Conservation (phyloP, 192 early-diverging fungal genomes). For the Coemansia sp. region DNA sequence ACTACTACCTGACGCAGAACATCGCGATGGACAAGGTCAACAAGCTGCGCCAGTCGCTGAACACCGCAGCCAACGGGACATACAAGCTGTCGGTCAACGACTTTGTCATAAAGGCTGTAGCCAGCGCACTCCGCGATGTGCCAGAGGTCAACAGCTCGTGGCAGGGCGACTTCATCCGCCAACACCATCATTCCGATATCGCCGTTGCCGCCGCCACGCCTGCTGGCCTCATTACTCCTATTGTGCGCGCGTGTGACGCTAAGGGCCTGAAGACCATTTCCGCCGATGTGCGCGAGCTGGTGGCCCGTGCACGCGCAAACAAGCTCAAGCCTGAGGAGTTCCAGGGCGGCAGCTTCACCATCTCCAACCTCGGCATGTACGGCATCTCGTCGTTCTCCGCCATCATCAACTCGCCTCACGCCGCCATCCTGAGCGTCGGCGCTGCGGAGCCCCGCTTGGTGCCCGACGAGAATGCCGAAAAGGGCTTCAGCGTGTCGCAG, state of each 20-base stretch:
- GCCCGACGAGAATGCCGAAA: constrained; percentile 62
- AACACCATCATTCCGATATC: constrained; percentile 92
- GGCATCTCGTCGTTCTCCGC: constrained; percentile 94
- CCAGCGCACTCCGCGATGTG: constrained; percentile 84
- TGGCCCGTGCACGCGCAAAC: constrained; percentile 77
- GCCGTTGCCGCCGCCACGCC: constrained; percentile 95
- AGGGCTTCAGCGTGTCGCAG: constrained; percentile 70
- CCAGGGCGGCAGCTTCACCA: constrained; percentile 97
- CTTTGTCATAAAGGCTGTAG: constrained; percentile 96
- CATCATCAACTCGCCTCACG: constrained; percentile 96
- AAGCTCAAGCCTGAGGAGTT: constrained; percentile 95
- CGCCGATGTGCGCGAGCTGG: constrained; percentile 82
- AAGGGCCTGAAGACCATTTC: constrained; percentile 89
- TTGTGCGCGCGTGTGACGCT: constrained; percentile 78
- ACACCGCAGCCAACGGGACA: constrained; percentile 79
- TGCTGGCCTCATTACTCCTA: constrained; percentile 94
- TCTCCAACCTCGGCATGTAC: constrained; percentile 98
- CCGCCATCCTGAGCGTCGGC: constrained; percentile 94
- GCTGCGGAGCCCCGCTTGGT: constrained; percentile 75
- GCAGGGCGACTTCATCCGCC: constrained; percentile 86
- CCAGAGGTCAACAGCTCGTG: constrained; percentile 88
- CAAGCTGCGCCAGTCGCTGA: constrained; percentile 87
- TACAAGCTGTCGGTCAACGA: constrained; percentile 99
- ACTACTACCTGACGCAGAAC: constrained; percentile 82
- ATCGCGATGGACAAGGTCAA: constrained; percentile 87